phyloP scores from a whole-genome alignment of 1,284 basidiomycete species.

The Malassezia restricta region DNA sequence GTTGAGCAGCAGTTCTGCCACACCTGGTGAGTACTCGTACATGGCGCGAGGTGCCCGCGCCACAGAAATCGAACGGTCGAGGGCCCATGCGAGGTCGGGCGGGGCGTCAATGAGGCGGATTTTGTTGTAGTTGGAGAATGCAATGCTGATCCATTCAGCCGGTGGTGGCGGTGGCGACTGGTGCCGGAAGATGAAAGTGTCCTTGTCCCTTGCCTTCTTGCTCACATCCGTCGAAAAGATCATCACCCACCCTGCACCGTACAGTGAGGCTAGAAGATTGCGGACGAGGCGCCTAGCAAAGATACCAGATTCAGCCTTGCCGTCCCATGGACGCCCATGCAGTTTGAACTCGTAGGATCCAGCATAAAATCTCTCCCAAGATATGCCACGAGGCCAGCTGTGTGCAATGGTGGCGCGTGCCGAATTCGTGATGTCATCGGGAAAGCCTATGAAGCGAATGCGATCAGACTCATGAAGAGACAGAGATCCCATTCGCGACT shows the following conservation, averaged over 20 bases:
- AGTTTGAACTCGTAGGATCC: constrained; percentile 1
- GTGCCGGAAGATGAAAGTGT: constrained; percentile 2
- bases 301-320: background rate
- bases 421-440: background rate
- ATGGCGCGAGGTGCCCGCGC: background rate
- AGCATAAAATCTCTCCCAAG: background rate
- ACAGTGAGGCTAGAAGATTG: constrained; percentile 4
- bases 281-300: background rate
- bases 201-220: constrained; percentile 4
- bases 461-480: background rate
- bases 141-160: constrained; percentile 2
- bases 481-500: background rate
- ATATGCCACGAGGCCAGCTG: background rate
- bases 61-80: background rate
- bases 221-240: background rate
- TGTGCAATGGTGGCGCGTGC: background rate
- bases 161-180: constrained; percentile 1
- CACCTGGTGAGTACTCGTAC: background rate
- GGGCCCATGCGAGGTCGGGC: background rate
- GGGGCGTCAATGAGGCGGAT: constrained; percentile 1
- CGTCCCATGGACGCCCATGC: background rate
- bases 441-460: constrained; percentile 1
- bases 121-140: background rate
- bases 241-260: background rate
- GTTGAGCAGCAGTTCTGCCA: background rate